Evolutionary conservation across 1,284 basidiomycete genomes (phyloP).

Genomic region (Thecaphora frezii): DNA sequence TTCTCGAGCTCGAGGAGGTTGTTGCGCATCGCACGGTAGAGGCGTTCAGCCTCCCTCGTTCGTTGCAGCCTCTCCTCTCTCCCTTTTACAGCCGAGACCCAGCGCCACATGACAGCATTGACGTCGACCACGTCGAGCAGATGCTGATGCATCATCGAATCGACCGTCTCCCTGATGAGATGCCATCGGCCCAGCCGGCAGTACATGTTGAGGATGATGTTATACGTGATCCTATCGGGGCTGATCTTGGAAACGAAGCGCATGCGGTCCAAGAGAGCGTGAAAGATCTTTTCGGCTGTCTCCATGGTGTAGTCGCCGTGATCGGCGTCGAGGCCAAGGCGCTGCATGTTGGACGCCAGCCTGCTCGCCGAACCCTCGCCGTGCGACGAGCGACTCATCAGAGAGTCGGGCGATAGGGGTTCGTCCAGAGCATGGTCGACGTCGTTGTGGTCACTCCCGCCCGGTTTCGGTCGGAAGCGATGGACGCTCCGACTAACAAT

Average conservation of each 20-base stretch:
- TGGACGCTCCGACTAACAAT: slow-evolving; percentile 22
- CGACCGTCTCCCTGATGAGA: slow-evolving; percentile 8
- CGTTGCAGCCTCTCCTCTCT: neutral
- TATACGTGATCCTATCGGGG: slow-evolving; percentile 26
- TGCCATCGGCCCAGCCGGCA: slow-evolving; percentile 20
- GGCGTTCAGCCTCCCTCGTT: slow-evolving; percentile 10
- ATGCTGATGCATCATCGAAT: slow-evolving; percentile 3
- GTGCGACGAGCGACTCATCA: no score
- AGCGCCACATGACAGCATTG: slow-evolving; percentile 21
- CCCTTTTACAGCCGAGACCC: slow-evolving; percentile 9
- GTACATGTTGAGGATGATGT: slow-evolving; percentile 40
- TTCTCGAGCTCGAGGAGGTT: slow-evolving; percentile 18
- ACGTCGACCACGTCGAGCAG: slow-evolving; percentile 15
- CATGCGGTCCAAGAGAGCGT: slow-evolving; percentile 32
- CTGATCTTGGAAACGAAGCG: slow-evolving; percentile 16
- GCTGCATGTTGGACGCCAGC: slow-evolving; percentile 17
- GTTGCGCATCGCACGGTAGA: slow-evolving; percentile 27
- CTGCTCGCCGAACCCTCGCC: neutral
- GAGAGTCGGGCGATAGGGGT: no score
- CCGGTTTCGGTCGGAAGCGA: neutral
- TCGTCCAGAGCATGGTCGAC: neutral
- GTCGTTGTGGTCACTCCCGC: neutral
- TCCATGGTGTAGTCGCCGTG: slow-evolving; percentile 4
- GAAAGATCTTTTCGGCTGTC: slow-evolving; percentile 24
- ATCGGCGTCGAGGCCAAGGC: slow-evolving; percentile 18